Conservation (phyloP, 1,139 yeast species). For the Candida gigantensis region DNA sequence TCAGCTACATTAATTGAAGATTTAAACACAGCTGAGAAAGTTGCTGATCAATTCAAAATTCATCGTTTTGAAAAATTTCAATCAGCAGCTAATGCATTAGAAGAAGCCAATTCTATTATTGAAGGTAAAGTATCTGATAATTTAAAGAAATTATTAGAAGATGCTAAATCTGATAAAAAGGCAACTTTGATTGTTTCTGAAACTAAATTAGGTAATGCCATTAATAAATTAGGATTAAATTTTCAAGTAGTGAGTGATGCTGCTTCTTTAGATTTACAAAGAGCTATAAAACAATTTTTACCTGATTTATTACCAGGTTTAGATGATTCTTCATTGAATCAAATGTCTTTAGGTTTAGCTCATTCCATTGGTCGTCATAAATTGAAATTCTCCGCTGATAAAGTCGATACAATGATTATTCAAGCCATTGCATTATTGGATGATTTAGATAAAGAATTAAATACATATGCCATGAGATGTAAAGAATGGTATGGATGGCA, state of each 20-base stretch:
- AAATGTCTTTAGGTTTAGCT: conserved; percentile 96
- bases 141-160: conserved; percentile 74
- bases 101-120: conserved; percentile 87
- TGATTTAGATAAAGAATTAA: conserved; percentile 94
- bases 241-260: conserved; percentile 92
- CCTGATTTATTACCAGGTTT: conserved; percentile 95
- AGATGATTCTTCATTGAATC: conserved; percentile 78
- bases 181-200: conserved; percentile 90
- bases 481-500: conserved; percentile 99
- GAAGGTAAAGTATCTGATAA: conserved; percentile 93
- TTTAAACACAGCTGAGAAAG: conserved; percentile 81
- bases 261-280: conserved; percentile 88
- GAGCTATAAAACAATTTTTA: conserved; percentile 91
- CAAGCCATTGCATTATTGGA: conserved; percentile 98
- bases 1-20: conserved; percentile 74
- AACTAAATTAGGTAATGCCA: conserved; percentile 93
- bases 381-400: conserved; percentile 95
- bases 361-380: conserved; percentile 98
- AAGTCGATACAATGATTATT: conserved; percentile 97
- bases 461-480: conserved; percentile 96
- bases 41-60: conserved; percentile 76
- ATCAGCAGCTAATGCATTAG: conserved; percentile 94
- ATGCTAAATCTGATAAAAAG: conserved; percentile 85
- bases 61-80: conserved; percentile 93
- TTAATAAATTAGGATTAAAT: conserved; percentile 89